Base-by-base conservation (phyloP, 176 grass and related monocot genomes). In the Urochloa ruziziensis region DNA sequence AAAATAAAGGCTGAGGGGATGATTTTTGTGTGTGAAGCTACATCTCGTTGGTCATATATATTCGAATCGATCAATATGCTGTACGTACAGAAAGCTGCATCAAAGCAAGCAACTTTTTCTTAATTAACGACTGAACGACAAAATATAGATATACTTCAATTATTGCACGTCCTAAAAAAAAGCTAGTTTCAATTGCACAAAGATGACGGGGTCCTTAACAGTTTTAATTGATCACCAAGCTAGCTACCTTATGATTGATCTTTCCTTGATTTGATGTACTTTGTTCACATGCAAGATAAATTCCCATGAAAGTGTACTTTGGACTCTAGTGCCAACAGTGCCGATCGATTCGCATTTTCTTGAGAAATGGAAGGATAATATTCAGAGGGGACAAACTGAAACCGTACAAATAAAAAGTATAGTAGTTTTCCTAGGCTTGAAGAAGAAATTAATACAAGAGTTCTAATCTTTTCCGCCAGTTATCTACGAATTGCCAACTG, bases 241-340 rank as follows among this genome's bases (percentile, higher is more conserved):
- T 21, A 56, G 47, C 47, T 56, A 56, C 2, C 7, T 6, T 25
- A 8, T 43, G 23, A 4, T 29, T 29, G 17, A 25, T 18, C 7
- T 47, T 71, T 71, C 15, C 68, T 28, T 70, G n/a, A 16, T 69
- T 25, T 42, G 19, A 43, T 70, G 39, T 43, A 43, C n/a, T 70
- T 70, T 70, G n/a, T 18, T 25, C 12, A 70, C 39, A 27, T 70
- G 67, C 67, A 70, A 13, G 23, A 44, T 43, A 27, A 27, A 27
- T 70, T 70, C 25, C 14, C n/a, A 71, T 17, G 68, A 71, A 71
- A 71, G 68, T 71, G 68, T 42, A 29, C 68, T 69, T 16, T 43
- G 37, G 66, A 69, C 37, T 42, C 62, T 35, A 67, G 64, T 37
- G 34, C 23, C 36, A 42, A 42, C 3, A 19, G 48, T 18, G 12